A percentile compares a stretch with the other conserved stretches of the same genome.
Evolutionary conservation across 2,329 filamentous ascomycete species (phyloP).

Genomic region (Ophiostoma sp.): DNA sequence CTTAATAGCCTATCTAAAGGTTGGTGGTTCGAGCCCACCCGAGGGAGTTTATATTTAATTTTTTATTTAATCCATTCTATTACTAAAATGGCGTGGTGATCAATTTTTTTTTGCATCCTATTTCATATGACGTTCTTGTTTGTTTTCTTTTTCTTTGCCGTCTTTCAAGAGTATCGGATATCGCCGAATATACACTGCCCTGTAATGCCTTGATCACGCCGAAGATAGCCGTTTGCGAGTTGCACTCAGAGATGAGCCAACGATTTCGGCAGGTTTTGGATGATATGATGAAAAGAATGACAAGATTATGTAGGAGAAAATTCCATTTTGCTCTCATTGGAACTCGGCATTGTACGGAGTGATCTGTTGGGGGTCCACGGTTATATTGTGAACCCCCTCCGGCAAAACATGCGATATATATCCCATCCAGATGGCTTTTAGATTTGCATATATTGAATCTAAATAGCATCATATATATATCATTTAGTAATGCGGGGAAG

Average conservation of each 20-base stretch:
- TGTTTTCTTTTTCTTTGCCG: too few relatives aligned
- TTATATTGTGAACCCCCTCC: neutral
- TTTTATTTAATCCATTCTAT: too few relatives aligned
- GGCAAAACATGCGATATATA: neutral
- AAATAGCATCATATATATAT: neutral
- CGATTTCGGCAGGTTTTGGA: too few relatives aligned
- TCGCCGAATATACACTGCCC: too few relatives aligned
- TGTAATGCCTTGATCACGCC: too few relatives aligned
- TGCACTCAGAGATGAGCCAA: too few relatives aligned
- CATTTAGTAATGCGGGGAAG: neutral
- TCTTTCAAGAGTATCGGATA: too few relatives aligned
- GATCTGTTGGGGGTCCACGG: neutral
- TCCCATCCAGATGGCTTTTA: neutral
- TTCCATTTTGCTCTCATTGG: neutral
- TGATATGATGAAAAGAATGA: too few relatives aligned
- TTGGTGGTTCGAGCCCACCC: slow-evolving; percentile 15
- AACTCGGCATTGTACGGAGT: neutral
- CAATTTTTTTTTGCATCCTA: too few relatives aligned
- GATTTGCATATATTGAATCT: neutral
- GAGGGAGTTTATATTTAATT: slow-evolving; percentile 11
- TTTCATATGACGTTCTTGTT: too few relatives aligned
- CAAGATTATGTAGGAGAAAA: neutral
- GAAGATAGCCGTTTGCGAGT: neutral
- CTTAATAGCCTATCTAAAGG: slow-evolving; percentile 9
- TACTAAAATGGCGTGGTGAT: too few relatives aligned